Percentiles rank a stretch among this genome's conserved stretches.
Evolutionary conservation across 768 basidiomycete genomes (phyloP).

Genomic region (Pholiota microspora): DNA sequence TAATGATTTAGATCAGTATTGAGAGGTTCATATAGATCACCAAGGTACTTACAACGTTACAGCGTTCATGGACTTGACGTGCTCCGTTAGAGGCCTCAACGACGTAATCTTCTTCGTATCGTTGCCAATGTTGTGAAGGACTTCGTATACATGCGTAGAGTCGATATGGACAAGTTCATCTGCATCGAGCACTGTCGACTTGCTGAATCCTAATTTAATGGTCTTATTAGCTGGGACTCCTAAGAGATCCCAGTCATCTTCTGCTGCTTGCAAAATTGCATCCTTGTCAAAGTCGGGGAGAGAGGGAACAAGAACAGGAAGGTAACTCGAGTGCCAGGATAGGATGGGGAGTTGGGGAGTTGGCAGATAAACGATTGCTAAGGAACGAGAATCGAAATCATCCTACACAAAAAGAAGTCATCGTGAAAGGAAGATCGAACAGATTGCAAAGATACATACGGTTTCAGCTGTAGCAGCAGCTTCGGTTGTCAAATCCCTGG

Average conservation of each 20-base stretch:
- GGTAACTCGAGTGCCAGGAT: constrained; percentile 44
- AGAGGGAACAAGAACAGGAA: constrained; percentile 53
- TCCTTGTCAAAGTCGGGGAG: constrained; percentile 20
- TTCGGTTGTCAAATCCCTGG: constrained; percentile 38
- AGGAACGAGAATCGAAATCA: constrained; percentile 41
- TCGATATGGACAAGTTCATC: constrained; percentile 43
- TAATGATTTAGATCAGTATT: constrained; percentile 26
- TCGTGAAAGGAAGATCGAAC: constrained; percentile 22
- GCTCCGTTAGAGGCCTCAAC: constrained; percentile 36
- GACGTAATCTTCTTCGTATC: constrained; percentile 33
- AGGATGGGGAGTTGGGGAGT: constrained; percentile 35
- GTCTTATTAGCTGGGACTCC: constrained; percentile 39
- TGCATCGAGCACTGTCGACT: constrained; percentile 43
- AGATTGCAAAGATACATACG: constrained; percentile 32
- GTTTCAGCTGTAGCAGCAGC: constrained; percentile 17
- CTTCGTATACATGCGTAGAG: constrained; percentile 38
- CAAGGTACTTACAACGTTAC: constrained; percentile 58
- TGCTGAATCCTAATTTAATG: constrained; percentile 33
- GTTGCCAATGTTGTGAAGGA: constrained; percentile 43
- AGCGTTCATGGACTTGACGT: constrained; percentile 52
- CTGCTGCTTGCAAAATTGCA: constrained; percentile 30
- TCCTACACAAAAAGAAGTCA: constrained; percentile 23
- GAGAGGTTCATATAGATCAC: constrained; percentile 11
- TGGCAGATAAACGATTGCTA: constrained; percentile 71
- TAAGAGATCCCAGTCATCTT: constrained; percentile 42